These are phyloP conservation scores for Cryptosporidium tyzzeri DNA, from an alignment of 169 alveolate species.

Conservation along the genomic window DNA sequence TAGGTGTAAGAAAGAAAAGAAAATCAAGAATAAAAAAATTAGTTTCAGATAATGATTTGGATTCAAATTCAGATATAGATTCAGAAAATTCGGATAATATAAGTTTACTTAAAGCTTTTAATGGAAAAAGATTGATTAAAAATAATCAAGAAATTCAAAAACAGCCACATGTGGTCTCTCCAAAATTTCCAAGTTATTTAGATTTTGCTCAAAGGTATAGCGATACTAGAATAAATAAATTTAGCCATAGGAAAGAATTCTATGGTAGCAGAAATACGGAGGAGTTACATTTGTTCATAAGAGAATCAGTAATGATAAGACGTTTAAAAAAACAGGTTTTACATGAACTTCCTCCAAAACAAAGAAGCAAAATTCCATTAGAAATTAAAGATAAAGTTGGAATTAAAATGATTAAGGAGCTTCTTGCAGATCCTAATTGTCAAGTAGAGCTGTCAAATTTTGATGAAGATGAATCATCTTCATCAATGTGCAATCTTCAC, in stretches of 20 bases:
- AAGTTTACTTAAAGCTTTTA: background rate
- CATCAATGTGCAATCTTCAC: constrained; percentile 84
- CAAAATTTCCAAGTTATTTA: constrained; percentile 81
- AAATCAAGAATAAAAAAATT: background rate
- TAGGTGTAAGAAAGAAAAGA: background rate
- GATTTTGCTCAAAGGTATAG: constrained; percentile 87
- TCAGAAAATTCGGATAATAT: background rate
- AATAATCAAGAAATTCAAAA: background rate
- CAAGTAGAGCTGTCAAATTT: constrained; percentile 46
- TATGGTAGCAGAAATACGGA: constrained; percentile 86
- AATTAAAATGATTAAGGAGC: constrained; percentile 42
- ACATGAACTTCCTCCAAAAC: constrained; percentile 93
- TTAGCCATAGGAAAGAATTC: constrained; percentile 83
- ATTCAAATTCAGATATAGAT: background rate
- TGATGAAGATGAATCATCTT: constrained; percentile 73
- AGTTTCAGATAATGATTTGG: background rate
- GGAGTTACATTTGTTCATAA: constrained; percentile 87
- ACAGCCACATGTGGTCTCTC: constrained; percentile 63
- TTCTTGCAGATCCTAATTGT: constrained; percentile 30
- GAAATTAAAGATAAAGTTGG: constrained; percentile 78
- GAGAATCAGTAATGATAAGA: constrained; percentile 92
- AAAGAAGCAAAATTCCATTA: constrained; percentile 91
- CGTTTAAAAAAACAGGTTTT: constrained; percentile 94
- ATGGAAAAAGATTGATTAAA: background rate
- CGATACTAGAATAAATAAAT: constrained; percentile 81